Percentiles rank a stretch among this genome's conserved stretches.
Evolutionary conservation across 2,329 filamentous ascomycete genomes (phyloP).

Genomic region (Dactylellina sp.): DNA sequence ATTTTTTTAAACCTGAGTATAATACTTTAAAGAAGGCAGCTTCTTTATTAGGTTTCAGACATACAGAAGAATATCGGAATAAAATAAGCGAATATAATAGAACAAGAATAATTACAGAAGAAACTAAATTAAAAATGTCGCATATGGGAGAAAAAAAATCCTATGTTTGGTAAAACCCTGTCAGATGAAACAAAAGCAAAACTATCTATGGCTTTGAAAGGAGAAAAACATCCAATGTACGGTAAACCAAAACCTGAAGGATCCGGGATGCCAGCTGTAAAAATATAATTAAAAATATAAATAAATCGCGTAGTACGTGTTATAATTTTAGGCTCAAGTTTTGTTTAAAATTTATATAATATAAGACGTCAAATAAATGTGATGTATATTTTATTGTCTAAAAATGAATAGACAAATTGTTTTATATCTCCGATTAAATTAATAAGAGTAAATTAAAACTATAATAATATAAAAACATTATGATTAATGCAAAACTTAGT

Average conservation of each 20-base stretch:
- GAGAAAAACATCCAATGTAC: constrained; percentile 22
- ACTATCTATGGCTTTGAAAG: constrained; percentile 1
- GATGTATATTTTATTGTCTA: constrained; percentile 60
- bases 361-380: constrained; percentile 60
- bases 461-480: constrained; percentile 10
- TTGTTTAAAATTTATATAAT: constrained; percentile 59
- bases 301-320: constrained; percentile 55
- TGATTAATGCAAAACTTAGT: constrained; percentile 12
- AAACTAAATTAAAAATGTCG: constrained; percentile 59
- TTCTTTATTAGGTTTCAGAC: constrained; percentile 36
- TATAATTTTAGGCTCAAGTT: constrained; percentile 37
- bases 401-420: constrained; percentile 57
- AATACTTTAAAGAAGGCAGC: constrained; percentile 41
- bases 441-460: constrained; percentile 22
- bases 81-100: no score
- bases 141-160: constrained; percentile 58
- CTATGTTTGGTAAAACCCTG: constrained; percentile 8
- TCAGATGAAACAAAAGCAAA: constrained; percentile 15
- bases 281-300: constrained; percentile 59
- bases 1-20: constrained; percentile 52
- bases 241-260: constrained; percentile 17
- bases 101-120: constrained; percentile 25
- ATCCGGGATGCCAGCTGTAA: constrained; percentile 31
- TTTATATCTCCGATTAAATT: constrained; percentile 59
- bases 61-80: constrained; percentile 12